A percentile compares a stretch with the other conserved stretches of the same genome.
These are phyloP conservation scores for Phellopilus nigrolimitatus DNA, from an alignment of 1,284 basidiomycete species.

Conservation along the genomic window DNA sequence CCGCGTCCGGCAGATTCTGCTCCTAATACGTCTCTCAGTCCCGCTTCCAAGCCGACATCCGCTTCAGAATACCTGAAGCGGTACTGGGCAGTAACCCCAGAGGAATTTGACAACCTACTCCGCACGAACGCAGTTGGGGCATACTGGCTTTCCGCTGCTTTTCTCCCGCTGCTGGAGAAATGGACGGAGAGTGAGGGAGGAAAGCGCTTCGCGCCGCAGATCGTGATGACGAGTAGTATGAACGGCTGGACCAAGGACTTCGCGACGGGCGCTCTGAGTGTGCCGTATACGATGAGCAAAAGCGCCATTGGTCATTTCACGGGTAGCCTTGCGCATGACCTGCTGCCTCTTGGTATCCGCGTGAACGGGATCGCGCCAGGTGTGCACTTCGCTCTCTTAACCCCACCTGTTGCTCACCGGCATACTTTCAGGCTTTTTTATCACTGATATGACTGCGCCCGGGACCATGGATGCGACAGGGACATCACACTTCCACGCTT, in stretches of 20 bases:
- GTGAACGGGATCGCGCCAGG: constrained; percentile 53
- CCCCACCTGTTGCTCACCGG: constrained; percentile 26
- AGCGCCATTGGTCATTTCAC: constrained; percentile 47
- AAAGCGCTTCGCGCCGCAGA: constrained; percentile 41
- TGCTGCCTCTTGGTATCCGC: constrained; percentile 46
- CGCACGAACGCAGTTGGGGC: constrained; percentile 43
- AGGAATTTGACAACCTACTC: constrained; percentile 35
- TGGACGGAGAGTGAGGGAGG: constrained; percentile 35
- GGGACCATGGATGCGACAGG: constrained; percentile 32
- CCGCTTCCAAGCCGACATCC: constrained; percentile 29
- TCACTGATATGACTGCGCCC: constrained; percentile 34
- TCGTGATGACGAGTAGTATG: constrained; percentile 51
- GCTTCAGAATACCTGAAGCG: constrained; percentile 36
- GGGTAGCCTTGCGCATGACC: constrained; percentile 42
- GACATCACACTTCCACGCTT: constrained; percentile 25
- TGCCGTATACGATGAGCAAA: constrained; percentile 48
- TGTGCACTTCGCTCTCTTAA: constrained; percentile 8
- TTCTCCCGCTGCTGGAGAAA: constrained; percentile 44
- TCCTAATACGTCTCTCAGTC: constrained; percentile 27
- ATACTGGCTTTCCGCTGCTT: constrained; percentile 49
- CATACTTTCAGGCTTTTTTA: constrained; percentile 26
- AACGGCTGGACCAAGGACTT: constrained; percentile 54
- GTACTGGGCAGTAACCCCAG: constrained; percentile 37
- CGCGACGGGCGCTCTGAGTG: constrained; percentile 36
- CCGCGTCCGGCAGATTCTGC: constrained; percentile 29